Percentiles rank a stretch among this genome's conserved stretches.
Evolutionary conservation across 2,329 filamentous ascomycete species (phyloP).

Genomic region (Geoglossum cookeanum): DNA sequence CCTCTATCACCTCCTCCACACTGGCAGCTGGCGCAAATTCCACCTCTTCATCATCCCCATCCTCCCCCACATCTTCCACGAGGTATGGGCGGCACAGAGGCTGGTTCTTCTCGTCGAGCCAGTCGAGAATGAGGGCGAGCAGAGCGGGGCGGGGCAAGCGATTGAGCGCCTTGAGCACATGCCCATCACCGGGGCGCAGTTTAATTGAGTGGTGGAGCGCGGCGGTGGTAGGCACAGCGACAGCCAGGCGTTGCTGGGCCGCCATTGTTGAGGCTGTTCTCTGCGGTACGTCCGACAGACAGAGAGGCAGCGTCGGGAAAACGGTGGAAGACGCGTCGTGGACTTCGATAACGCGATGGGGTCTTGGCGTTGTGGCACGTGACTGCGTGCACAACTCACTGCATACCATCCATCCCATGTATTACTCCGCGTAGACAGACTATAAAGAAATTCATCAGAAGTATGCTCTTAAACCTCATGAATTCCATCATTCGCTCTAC

Average conservation of each 20-base stretch:
- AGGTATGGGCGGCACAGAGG: conserved; percentile 41
- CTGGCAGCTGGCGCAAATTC: conserved; percentile 50
- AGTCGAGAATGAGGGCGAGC: conserved; percentile 52
- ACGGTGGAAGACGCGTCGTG: no score
- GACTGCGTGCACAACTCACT: no score
- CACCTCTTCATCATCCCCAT: conserved; percentile 38
- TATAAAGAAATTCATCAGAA: no score
- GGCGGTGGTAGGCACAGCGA: conserved; percentile 47
- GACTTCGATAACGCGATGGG: no score
- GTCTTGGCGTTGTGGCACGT: no score
- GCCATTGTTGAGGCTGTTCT: no score
- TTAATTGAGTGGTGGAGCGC: conserved; percentile 53
- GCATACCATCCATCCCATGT: no score
- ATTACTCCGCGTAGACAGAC: no score
- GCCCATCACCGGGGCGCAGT: conserved; percentile 43
- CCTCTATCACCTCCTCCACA: conserved; percentile 43
- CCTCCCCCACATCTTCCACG: conserved; percentile 22
- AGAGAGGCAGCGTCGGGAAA: no score
- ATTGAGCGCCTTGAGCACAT: conserved; percentile 45
- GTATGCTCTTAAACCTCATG: no score
- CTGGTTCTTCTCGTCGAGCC: conserved; percentile 51
- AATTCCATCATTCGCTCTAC: no score
- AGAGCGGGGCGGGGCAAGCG: conserved; percentile 55
- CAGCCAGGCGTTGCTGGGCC: conserved; percentile 8
- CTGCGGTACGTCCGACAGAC: no score